Evolutionary conservation across 2,329 filamentous ascomycete species (phyloP), one percentile per base, ranked within the genome.

Genomic region (Anthostomella pinea): DNA sequence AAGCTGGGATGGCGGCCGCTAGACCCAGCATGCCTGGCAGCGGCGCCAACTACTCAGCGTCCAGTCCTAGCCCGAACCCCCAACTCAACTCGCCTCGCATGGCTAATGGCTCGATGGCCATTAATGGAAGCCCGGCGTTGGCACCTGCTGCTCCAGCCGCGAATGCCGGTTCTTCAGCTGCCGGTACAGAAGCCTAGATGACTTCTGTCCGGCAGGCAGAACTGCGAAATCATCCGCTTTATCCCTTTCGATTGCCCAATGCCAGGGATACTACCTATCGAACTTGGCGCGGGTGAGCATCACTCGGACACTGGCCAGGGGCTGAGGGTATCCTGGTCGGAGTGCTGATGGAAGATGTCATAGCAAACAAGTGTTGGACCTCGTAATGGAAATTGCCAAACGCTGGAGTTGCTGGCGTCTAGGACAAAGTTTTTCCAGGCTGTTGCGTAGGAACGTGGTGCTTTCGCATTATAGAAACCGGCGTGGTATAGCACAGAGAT

Each of bases 61-160:
- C 53, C 8, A 58, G 45, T 32, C 51, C 56, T 13, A 54, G 50
- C 33, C 51, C 51, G 2, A 57, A 56, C 10, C 47, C 46, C 10
- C 50, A 46, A 24, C 10, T 40, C 2, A 52, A 47, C 34, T 45
- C 53, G 8, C 48, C 53, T 3, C 35, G 30, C 16, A 39, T 45
- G 30, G 26, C 33, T 15, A 39, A 38, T 13, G 30, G 49, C 8
- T 35, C 49, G 11, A 34, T 50, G 15, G 29, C 40, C 8, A 41
- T 46, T 15, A 59, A 60, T 36, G 57, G 56, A 4, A 49, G 37
- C 20, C 48, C 49, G 7, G 33, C 44, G 2, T 30, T 46, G 23
- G 13, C 40, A 4, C 38, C 48, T 21, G 17, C 43, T 15, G 34
- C 31, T 14, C 44, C 45, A 22, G 17, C 31, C 13, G 17, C 43